Conservation (phyloP, 2,329 filamentous ascomycete species). For the Ophiognomonia clavigignenti-juglandacearum region DNA sequence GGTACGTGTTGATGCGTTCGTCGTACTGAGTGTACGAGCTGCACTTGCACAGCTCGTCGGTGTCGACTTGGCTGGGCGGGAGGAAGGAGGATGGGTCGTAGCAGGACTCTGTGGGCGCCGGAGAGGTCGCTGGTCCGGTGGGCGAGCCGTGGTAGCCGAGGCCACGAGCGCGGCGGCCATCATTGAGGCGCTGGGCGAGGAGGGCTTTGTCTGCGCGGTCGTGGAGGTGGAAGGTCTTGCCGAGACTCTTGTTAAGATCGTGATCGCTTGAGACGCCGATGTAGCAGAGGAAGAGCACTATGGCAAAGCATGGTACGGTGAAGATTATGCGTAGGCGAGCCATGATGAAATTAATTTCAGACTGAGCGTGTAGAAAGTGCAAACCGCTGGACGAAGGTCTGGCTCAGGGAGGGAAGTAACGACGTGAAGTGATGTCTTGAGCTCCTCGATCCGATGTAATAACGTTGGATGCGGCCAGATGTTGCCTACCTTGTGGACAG, state of each 20-base stretch:
- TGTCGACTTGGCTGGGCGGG: neutral
- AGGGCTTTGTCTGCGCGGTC: neutral
- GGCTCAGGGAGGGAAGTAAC: neutral
- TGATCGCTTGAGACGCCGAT: neutral
- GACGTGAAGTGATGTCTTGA: too few relatives aligned
- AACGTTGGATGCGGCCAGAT: too few relatives aligned
- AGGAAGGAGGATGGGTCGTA: neutral
- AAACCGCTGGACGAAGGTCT: neutral
- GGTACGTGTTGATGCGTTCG: neutral
- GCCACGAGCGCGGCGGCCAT: neutral
- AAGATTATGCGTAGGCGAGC: neutral
- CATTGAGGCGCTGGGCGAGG: neutral
- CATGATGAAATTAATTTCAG: neutral
- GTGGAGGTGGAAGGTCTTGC: neutral
- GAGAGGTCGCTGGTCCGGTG: neutral
- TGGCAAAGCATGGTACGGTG: neutral
- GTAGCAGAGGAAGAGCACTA: neutral
- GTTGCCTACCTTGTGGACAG: too few relatives aligned
- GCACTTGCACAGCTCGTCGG: slow-evolving; percentile 2
- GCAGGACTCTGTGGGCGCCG: neutral
- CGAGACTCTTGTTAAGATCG: neutral
- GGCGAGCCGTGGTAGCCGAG: neutral
- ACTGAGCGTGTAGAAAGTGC: neutral
- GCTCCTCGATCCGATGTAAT: too few relatives aligned
- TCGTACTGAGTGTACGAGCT: neutral